Percentiles rank a stretch among this genome's conserved stretches.
These are phyloP conservation scores for Sporothrix brunneoviolacea DNA, from an alignment of 2,329 filamentous ascomycete genomes.

Conservation along the genomic window DNA sequence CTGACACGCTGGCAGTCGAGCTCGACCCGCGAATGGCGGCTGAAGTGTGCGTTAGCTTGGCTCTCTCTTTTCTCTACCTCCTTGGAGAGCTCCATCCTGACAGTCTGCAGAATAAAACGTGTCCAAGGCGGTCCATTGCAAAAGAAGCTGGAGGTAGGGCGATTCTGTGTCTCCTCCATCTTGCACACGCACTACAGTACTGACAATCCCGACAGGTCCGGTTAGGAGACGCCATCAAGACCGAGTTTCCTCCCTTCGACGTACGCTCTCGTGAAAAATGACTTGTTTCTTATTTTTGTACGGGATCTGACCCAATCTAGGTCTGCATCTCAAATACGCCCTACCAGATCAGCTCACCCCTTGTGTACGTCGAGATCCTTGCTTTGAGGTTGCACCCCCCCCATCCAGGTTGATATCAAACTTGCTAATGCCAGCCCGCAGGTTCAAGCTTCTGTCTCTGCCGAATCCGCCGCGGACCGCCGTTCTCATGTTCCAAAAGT, in stretches of 20 bases:
- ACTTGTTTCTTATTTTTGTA: background rate
- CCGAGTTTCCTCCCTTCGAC: slow-evolving; percentile 53
- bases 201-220: slow-evolving; percentile 30
- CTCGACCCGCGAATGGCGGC: slow-evolving; percentile 95
- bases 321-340: slow-evolving; percentile 76
- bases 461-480: slow-evolving; percentile 67
- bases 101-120: slow-evolving; percentile 55
- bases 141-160: slow-evolving; percentile 69
- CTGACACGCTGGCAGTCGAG: slow-evolving; percentile 52
- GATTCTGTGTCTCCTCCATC: background rate
- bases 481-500: slow-evolving; percentile 70
- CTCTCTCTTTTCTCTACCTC: too few species aligned
- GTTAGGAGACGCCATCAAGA: slow-evolving; percentile 90
- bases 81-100: background rate
- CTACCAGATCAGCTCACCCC: slow-evolving; percentile 77
- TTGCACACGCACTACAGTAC: background rate
- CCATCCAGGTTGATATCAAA: background rate
- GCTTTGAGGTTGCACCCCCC: too few species aligned
- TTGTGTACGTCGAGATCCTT: slow-evolving; percentile 45
- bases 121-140: slow-evolving; percentile 83
- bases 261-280: slow-evolving; percentile 28
- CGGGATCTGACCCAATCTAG: slow-evolving; percentile 47
- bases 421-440: slow-evolving; percentile 1
- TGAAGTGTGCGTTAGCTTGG: slow-evolving; percentile 70
- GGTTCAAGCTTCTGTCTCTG: slow-evolving; percentile 73